Evolutionary conservation across 140 eudicot genomes (phyloP).

Genomic region (Oenanthe javanica): DNA sequence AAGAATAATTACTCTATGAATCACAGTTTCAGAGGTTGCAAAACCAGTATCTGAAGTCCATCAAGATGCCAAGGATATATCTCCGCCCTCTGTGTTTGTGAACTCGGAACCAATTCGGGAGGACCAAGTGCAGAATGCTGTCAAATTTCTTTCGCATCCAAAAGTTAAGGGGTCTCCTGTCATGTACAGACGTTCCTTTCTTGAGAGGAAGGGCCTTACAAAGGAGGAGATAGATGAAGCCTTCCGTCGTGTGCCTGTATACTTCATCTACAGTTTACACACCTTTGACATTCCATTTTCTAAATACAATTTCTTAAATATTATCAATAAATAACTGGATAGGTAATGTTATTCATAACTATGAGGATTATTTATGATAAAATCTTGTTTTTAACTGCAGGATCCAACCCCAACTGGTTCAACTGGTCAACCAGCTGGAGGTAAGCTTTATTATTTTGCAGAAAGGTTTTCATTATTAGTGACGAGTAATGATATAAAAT

Average conservation of each 20-base stretch:
- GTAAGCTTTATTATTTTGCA: constrained; percentile 16
- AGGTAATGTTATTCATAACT: neutral
- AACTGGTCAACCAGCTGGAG: constrained; percentile 52
- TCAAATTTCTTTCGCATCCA: constrained; percentile 93
- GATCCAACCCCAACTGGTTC: constrained; percentile 58
- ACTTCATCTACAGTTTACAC: neutral
- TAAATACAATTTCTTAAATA: neutral
- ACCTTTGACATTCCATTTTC: neutral
- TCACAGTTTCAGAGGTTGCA: constrained; percentile 42
- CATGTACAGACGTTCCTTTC: constrained; percentile 83
- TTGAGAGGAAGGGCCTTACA: constrained; percentile 94
- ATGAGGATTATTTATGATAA: neutral
- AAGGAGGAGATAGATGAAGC: constrained; percentile 99
- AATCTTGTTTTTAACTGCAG: constrained; percentile 29
- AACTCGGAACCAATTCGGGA: constrained; percentile 89
- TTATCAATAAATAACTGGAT: neutral
- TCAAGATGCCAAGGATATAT: constrained; percentile 42
- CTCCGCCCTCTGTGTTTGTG: constrained; percentile 68
- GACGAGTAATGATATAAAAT: neutral
- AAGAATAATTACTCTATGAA: constrained; percentile 10
- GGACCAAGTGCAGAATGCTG: constrained; percentile 96
- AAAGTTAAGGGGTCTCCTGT: constrained; percentile 95
- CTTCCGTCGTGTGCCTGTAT: constrained; percentile 89
- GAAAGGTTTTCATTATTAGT: neutral
- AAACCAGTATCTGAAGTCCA: constrained; percentile 31